Conservation (phyloP, 352 stramenopile genomes). For the Globisporangium cystogenes region DNA sequence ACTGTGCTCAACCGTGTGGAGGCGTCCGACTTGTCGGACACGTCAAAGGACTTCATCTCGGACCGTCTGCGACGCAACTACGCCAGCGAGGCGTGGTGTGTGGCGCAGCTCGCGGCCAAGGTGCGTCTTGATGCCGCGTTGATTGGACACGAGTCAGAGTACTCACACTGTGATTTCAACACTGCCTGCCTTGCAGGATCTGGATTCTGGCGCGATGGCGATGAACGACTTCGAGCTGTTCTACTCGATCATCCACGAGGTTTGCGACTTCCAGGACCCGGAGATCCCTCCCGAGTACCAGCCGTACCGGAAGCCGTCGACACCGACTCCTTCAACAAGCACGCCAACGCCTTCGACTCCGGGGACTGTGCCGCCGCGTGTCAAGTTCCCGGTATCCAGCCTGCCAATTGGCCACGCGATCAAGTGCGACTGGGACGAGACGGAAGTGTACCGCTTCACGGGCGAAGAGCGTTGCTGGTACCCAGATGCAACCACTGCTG, state of each 20-base stretch:
- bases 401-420: constrained; percentile 4
- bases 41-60: constrained; percentile 9
- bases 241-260: constrained; percentile 15
- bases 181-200: too few species aligned
- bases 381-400: neutral
- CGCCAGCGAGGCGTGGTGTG: constrained; percentile 11
- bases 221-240: constrained; percentile 11
- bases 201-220: neutral
- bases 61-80: constrained; percentile 9
- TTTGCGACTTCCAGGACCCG: constrained; percentile 8
- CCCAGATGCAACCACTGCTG: constrained; percentile 4
- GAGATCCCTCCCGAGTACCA: constrained; percentile 10
- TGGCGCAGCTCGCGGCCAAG: constrained; percentile 2
- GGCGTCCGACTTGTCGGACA: constrained; percentile 2
- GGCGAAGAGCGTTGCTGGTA: neutral
- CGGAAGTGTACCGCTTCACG: neutral
- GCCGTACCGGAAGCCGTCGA: neutral
- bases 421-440: constrained; percentile 12
- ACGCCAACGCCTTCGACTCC: neutral
- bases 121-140: constrained; percentile 2
- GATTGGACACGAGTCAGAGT: neutral
- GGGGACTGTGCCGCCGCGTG: neutral
- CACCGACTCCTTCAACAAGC: neutral
- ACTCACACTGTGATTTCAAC: too few species aligned
- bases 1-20: constrained; percentile 2